Base-by-base conservation (phyloP, 1,284 basidiomycete species). In the Malassezia psittaci region DNA sequence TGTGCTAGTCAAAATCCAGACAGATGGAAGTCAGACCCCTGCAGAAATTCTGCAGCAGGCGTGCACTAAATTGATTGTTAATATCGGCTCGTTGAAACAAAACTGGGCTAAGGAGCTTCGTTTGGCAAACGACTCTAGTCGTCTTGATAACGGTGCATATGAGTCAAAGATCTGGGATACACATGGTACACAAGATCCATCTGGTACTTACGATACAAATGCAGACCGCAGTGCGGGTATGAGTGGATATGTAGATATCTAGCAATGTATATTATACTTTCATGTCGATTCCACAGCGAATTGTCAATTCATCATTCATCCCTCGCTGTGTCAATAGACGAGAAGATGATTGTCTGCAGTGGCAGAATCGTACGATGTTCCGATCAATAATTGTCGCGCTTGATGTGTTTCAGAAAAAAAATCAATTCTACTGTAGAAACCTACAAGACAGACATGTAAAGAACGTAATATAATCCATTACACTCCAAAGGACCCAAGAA, bases 1-100 rank as follows among this genome's bases (percentile, higher is more conserved):
- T 69, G 93, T 96, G 76, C 80, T 87, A 38, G 82, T 98, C 76
- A 96, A 94, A 76, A 84, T 96, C 58, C 93, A 96, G 77, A 96
- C 90, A 1, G 90, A 96, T 76, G 90, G 90, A 21, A 81, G 82
- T 0, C 75, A 85, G 46, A 87, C 90, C 18, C 90, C 93, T 0
- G 82, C 87, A 59, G 84, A 83, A 43, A 83, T 85, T 16, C 82
- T 98, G 38, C 87, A 91, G 72, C 80, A 85, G 59, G 89, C 90
- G 0, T 89, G 88, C 72, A 83, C 81, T 48, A 83, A 85, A 62
- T 81, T 96, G 56, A 90, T 96, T 58, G 82, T 82, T 1, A 85
- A 84, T 39, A 79, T 93, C 55, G 79, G 75, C 40, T 64, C 66
- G 15, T 62, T 81, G 52, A 78, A 79, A 68, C 66, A 72, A 46